Conservation (phyloP, 352 stramenopile genomes). For the Phytophthora nicotianae region DNA sequence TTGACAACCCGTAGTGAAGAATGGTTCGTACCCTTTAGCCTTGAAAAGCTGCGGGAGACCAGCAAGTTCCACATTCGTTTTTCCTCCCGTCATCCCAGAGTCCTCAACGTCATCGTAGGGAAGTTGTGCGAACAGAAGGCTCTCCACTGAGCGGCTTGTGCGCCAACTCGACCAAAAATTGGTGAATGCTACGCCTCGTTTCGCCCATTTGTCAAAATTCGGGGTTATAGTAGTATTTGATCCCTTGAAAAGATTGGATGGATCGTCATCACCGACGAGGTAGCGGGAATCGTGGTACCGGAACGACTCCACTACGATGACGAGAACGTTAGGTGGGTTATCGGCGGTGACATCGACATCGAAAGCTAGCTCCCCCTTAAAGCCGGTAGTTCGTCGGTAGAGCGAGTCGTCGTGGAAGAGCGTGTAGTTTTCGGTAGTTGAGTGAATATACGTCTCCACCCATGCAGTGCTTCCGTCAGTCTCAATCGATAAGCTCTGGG, state of each 20-base stretch:
- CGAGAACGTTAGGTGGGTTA: constrained; percentile 54
- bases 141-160: constrained; percentile 61
- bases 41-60: constrained; percentile 59
- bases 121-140: constrained; percentile 57
- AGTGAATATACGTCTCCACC: constrained; percentile 32
- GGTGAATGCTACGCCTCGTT: constrained; percentile 50
- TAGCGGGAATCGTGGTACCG: constrained; percentile 61
- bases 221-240: constrained; percentile 43
- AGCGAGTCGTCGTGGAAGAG: constrained; percentile 45
- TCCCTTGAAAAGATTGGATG: constrained; percentile 15
- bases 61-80: constrained; percentile 25
- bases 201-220: constrained; percentile 57
- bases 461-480: constrained; percentile 1
- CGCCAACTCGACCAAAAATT: constrained; percentile 66
- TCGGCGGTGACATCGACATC: constrained; percentile 40
- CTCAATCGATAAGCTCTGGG: background rate
- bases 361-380: constrained; percentile 50
- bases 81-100: constrained; percentile 37
- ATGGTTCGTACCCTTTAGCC: constrained; percentile 49
- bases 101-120: constrained; percentile 43
- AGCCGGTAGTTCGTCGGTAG: constrained; percentile 46
- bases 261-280: constrained; percentile 44
- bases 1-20: constrained; percentile 50
- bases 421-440: constrained; percentile 43
- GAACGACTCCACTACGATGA: constrained; percentile 64